These are phyloP conservation scores for Stromatinia cepivora DNA, from an alignment of 2,329 filamentous ascomycete genomes.

Conservation along the genomic window DNA sequence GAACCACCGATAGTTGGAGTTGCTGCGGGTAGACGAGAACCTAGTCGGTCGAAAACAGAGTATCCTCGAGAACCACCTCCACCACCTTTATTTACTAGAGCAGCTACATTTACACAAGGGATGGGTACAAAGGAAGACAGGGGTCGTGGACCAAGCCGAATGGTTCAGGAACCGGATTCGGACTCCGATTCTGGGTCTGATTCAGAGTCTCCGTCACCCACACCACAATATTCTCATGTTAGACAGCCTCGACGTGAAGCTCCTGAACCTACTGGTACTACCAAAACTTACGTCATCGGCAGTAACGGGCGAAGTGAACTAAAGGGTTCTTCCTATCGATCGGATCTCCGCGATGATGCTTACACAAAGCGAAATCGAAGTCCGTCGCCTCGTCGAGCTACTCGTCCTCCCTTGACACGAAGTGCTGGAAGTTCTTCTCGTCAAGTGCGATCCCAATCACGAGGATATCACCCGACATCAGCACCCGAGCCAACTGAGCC, in stretches of 20 bases:
- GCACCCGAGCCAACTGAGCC: conserved; percentile 28
- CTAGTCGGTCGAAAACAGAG: conserved; percentile 39
- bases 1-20: conserved; percentile 34
- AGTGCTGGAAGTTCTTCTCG: conserved; percentile 21
- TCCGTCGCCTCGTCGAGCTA: conserved; percentile 31
- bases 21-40: conserved; percentile 30
- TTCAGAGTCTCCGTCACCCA: conserved; percentile 19
- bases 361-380: conserved; percentile 31
- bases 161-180: conserved; percentile 18
- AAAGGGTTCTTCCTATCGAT: conserved; percentile 27
- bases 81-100: conserved; percentile 35
- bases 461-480: conserved; percentile 26
- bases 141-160: conserved; percentile 31
- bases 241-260: conserved; percentile 24
- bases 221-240: conserved; percentile 15
- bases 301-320: conserved; percentile 31
- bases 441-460: conserved; percentile 26
- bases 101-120: conserved; percentile 35
- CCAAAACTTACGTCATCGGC: conserved; percentile 26
- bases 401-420: conserved; percentile 28
- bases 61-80: conserved; percentile 32
- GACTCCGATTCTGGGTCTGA: conserved; percentile 20
- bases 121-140: conserved; percentile 18
- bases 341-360: conserved; percentile 29
- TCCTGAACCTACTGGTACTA: conserved; percentile 33